These are phyloP conservation scores for Penicillium crystallinum DNA, from an alignment of 495 filamentous ascomycete genomes.

Conservation along the genomic window DNA sequence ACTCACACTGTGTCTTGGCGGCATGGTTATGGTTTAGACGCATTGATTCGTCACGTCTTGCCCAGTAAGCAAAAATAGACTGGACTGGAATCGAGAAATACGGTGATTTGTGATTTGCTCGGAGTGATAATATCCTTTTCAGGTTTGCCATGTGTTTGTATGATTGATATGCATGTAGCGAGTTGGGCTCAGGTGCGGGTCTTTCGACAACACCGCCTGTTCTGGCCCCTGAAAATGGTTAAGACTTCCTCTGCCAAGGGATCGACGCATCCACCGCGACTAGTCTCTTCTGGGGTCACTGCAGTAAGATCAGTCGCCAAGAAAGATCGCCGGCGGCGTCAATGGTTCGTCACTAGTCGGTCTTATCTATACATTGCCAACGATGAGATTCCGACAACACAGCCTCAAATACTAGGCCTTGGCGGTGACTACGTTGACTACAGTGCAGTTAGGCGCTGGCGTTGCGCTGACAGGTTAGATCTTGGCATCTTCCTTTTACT, in stretches of 20 bases:
- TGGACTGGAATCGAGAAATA: not conserved
- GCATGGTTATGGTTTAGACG: slow-evolving; percentile 3
- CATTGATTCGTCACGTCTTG: not conserved
- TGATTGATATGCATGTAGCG: not conserved
- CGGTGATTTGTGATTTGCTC: not conserved
- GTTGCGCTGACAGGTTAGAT: not conserved
- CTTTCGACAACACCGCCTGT: not conserved
- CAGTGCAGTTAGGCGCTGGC: not conserved
- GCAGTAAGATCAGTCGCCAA: slow-evolving; percentile 13
- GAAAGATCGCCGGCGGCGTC: slow-evolving; percentile 15
- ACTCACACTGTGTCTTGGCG: slow-evolving; percentile 5
- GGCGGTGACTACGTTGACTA: not conserved
- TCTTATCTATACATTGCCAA: slow-evolving; percentile 1
- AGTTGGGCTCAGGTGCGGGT: not conserved
- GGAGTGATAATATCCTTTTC: not conserved
- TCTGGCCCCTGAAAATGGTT: slow-evolving; percentile 3
- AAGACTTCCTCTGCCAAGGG: slow-evolving; percentile 6
- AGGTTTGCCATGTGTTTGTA: not conserved
- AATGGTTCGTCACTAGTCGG: slow-evolving; percentile 11
- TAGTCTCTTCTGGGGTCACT: slow-evolving; percentile 4
- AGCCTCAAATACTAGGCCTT: slow-evolving; percentile 14
- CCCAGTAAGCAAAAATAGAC: not conserved
- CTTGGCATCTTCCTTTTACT: not conserved
- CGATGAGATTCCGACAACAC: slow-evolving; percentile 8
- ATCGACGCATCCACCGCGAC: slow-evolving; percentile 1